Evolutionary conservation across 2,329 filamentous ascomycete genomes (phyloP), one percentile per base, ranked within the genome.

Genomic region (Plenodomus lindquistii): DNA sequence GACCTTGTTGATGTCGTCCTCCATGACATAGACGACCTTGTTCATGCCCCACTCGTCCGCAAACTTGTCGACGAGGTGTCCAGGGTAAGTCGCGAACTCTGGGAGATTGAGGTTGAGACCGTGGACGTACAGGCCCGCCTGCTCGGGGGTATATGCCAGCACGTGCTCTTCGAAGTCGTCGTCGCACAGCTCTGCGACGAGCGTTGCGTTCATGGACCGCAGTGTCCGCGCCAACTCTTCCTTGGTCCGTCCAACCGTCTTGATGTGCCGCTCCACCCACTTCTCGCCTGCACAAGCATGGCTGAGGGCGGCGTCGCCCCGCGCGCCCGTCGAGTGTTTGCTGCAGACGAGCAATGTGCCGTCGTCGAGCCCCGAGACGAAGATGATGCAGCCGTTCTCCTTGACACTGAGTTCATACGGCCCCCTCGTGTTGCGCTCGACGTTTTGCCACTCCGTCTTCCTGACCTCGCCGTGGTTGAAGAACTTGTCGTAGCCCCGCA

Each of bases 331-430:
- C 0, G 94, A 97, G 72, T 99, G 94, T 70, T 99, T 99, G 80
- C 93, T 97, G 82, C 93, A 97, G n/a, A 99, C 92, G 7, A 99
- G 79, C 9, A 99, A 78, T 1, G 89, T 91, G 29, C 85, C 92
- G 63, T 97, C 92, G 64, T 95, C 89, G 18, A 99, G 79, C 13
- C 92, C 94, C 15, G 91, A 87, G 37, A 99, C 85, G 77, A 99
- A 99, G 60, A 99, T 97, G 73, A 99, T 99, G 73, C 94, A 99
- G n/a, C 94, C 94, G 65, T 99, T 99, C 74, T 99, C 94, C 76
- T 99, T 99, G 43, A 97, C 84, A 48, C 91, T 97, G 46, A 99
- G 77, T 74, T 99, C 94, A 63, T 97, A 99, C 0, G 94, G 94
- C 0, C 91, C 91, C 55, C 84, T 77, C 0, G 94, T 97, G 46